Conservation (phyloP, 78 protist genomes). For the Dictyostelium purpureum region DNA sequence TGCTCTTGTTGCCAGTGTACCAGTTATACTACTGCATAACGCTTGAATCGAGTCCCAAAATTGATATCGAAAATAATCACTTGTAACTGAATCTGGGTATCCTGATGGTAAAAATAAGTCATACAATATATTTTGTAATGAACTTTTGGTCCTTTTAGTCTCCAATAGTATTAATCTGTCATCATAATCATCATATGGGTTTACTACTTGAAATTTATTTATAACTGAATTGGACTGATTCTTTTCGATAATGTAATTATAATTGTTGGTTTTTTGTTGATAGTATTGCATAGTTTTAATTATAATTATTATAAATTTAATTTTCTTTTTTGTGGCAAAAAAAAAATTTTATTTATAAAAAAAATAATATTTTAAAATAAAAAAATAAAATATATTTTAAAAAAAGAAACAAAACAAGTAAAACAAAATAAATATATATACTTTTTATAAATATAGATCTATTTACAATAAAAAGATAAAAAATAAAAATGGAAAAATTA, state of each 20-base stretch:
- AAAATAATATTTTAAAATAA: too few species aligned
- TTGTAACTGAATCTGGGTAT: constrained; percentile 85
- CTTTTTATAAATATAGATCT: too few species aligned
- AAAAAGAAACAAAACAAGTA: too few species aligned
- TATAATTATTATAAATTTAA: not conserved
- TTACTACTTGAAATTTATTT: not conserved
- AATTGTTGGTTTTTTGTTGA: not conserved
- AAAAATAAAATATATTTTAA: too few species aligned
- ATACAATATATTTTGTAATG: not conserved
- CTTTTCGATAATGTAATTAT: constrained; percentile 1
- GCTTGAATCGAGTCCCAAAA: constrained; percentile 89
- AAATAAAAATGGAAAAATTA: too few species aligned
- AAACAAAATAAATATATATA: too few species aligned
- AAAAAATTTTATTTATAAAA: too few species aligned
- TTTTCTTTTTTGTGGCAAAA: too few species aligned
- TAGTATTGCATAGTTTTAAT: not conserved
- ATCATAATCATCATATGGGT: constrained; percentile 15
- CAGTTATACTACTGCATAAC: constrained; percentile 76
- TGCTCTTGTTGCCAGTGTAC: constrained; percentile 75
- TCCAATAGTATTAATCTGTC: not conserved
- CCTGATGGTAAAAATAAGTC: constrained; percentile 75
- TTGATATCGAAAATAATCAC: constrained; percentile 85
- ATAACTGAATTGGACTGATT: not conserved
- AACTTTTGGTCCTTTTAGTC: not conserved
- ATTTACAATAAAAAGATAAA: too few species aligned